Conservation (phyloP, 768 basidiomycete species). For the Kockovaella imperatae region DNA sequence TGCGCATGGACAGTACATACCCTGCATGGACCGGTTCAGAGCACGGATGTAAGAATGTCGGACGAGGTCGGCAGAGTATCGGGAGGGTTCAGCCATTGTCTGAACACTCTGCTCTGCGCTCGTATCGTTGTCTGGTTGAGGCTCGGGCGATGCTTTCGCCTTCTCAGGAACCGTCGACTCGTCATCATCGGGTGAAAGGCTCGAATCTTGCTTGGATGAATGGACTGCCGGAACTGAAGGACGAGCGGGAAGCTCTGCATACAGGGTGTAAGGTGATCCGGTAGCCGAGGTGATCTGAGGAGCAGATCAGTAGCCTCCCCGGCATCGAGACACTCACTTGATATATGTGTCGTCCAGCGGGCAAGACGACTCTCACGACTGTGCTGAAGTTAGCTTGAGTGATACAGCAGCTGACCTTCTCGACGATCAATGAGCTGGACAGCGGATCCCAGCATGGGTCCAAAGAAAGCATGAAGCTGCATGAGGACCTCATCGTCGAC, state of each 20-base stretch:
- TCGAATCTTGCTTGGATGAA: neutral
- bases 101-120: neutral
- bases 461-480: slow-evolving; percentile 31
- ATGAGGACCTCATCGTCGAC: slow-evolving; percentile 22
- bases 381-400: neutral
- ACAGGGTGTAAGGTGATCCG: slow-evolving; percentile 29
- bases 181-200: neutral
- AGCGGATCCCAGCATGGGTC: slow-evolving; percentile 33
- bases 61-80: no score
- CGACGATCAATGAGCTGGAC: slow-evolving; percentile 32
- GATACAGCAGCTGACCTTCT: slow-evolving; percentile 17
- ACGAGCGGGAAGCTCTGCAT: slow-evolving; percentile 9
- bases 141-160: neutral
- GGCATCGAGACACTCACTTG: slow-evolving; percentile 16
- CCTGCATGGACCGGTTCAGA: slow-evolving; percentile 2
- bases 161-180: neutral
- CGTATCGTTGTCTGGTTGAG: neutral
- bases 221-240: neutral
- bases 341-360: slow-evolving; percentile 17
- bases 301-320: neutral
- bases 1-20: slow-evolving; percentile 35
- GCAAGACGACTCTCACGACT: slow-evolving; percentile 21
- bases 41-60: no score
- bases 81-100: slow-evolving; percentile 1
- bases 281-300: slow-evolving; percentile 25